Evolutionary conservation across 257 asterid genomes (phyloP).

Genomic region (Ballota nigra): DNA sequence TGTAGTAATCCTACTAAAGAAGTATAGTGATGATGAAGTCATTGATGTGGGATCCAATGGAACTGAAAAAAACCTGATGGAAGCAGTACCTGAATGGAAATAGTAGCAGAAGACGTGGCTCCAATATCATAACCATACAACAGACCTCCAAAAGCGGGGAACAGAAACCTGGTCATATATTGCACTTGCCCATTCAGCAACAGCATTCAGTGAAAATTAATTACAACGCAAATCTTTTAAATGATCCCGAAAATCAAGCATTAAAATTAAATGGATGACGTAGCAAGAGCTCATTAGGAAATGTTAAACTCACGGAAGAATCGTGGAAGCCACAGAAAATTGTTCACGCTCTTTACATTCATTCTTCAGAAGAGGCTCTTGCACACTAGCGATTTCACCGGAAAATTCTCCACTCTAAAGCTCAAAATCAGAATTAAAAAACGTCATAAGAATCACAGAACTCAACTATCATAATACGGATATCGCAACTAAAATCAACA

Average conservation of each 20-base stretch:
- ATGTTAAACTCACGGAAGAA: conserved; percentile 64
- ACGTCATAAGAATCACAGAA: background rate
- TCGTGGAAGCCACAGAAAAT: conserved; percentile 60
- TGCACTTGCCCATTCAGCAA: conserved; percentile 5
- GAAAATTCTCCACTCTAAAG: conserved; percentile 40
- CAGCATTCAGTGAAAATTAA: background rate
- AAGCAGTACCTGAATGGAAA: conserved; percentile 70
- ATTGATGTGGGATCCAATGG: background rate
- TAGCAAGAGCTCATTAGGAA: background rate
- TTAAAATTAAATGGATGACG: background rate
- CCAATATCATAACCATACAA: conserved; percentile 98
- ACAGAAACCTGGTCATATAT: conserved; percentile 63
- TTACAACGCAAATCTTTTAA: background rate
- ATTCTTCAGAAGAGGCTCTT: conserved; percentile 54
- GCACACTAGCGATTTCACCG: conserved; percentile 36
- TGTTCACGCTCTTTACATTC: conserved; percentile 38
- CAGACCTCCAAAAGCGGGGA: conserved; percentile 95
- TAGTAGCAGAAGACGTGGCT: conserved; percentile 89
- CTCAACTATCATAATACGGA: background rate
- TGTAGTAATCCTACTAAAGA: background rate
- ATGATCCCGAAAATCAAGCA: background rate
- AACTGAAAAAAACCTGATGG: background rate
- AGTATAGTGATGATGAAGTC: background rate
- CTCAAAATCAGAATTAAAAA: background rate
- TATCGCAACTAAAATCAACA: conserved; percentile 8